Base-by-base conservation (phyloP, 2,329 filamentous ascomycete genomes). In the Epichloe sibirici region DNA sequence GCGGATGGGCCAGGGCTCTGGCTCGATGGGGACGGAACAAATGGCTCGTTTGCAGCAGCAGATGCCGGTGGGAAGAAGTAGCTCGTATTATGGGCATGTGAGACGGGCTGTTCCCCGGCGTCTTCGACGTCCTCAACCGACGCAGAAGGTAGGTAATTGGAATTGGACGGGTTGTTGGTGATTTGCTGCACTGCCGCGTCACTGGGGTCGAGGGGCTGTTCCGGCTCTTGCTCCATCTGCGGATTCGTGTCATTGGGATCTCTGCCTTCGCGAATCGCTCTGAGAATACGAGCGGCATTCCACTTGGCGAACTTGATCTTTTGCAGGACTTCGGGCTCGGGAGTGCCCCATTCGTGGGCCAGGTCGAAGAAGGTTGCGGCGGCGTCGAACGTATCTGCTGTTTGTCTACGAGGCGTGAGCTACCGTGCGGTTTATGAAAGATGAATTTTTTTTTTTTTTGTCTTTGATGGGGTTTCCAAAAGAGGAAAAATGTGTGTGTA, bases 301-400 rank as follows among this genome's bases (percentile, higher is more conserved):
- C 88, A 98, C 69, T 97, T 98, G 43, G 91, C 90, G 65, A 88
- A 98, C 67, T 94, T 96, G 69, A 91, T 89, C 74, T 95, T 97
- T 51, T 89, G 81, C 40, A 82, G 76, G 21, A 84, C 81, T 63
- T 97, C 90, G 1, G 79, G 70, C 37, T 95, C 88, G 11, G 84
- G 72, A 0, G 79, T 70, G 5, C 82, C 85, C 90, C 91, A 98
- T 62, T 95, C 86, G 57, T 84, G 84, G 52, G 88, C 78, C 5
- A 97, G 75, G 59, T 96, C 89, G 62, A 97, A 83, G 67, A 98
- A 97, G 0, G 90, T 95, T 0, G 88, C 85, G 0, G 93, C 88
- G 2, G 94, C 93, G 64, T 90, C 86, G 59, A 97, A 95, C 0
- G 90, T 97, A 64, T 94, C 89, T 54, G 88, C 90, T 0, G 93